A percentile compares a stretch with the other conserved stretches of the same genome.
Evolutionary conservation across 2,329 filamentous ascomycete species (phyloP).

Genomic region (Botryotinia globosa): DNA sequence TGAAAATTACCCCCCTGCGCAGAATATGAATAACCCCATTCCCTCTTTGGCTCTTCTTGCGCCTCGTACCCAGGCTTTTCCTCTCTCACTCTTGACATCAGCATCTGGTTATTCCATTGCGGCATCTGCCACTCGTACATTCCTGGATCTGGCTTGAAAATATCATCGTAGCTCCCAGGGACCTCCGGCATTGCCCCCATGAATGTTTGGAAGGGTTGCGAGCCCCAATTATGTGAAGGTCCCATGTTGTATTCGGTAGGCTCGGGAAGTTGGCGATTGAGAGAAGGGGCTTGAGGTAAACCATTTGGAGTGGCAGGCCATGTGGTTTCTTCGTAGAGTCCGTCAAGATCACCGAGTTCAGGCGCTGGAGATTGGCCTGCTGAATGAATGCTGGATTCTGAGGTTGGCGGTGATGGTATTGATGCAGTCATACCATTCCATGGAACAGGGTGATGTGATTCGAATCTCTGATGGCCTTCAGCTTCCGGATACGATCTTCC

Average conservation of each 20-base stretch:
- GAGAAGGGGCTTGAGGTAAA: slow-evolving; percentile 25
- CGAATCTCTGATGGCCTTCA: slow-evolving; percentile 19
- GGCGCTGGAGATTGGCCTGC: slow-evolving; percentile 19
- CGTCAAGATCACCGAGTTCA: slow-evolving; percentile 33
- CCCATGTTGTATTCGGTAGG: slow-evolving; percentile 30
- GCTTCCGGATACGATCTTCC: slow-evolving; percentile 14
- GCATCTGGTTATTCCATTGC: slow-evolving; percentile 34
- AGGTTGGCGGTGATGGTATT: slow-evolving; percentile 34
- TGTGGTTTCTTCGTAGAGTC: slow-evolving; percentile 34
- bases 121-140: slow-evolving; percentile 36
- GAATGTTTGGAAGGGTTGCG: slow-evolving; percentile 37
- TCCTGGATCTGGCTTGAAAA: slow-evolving; percentile 35
- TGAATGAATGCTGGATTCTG: slow-evolving; percentile 24
- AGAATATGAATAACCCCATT: slow-evolving; percentile 24
- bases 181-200: slow-evolving; percentile 37
- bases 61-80: slow-evolving; percentile 32
- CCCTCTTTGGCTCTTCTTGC: slow-evolving; percentile 29
- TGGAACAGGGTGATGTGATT: slow-evolving; percentile 22
- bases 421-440: slow-evolving; percentile 30
- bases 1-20: slow-evolving; percentile 16
- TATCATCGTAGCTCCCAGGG: slow-evolving; percentile 35
- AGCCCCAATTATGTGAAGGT: slow-evolving; percentile 32
- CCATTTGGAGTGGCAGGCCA: slow-evolving; percentile 30
- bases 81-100: slow-evolving; percentile 36
- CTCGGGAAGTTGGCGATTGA: slow-evolving; percentile 14